These are phyloP conservation scores for Funneliformis mosseae DNA, from an alignment of 192 early-diverging fungal genomes.

Conservation along the genomic window DNA sequence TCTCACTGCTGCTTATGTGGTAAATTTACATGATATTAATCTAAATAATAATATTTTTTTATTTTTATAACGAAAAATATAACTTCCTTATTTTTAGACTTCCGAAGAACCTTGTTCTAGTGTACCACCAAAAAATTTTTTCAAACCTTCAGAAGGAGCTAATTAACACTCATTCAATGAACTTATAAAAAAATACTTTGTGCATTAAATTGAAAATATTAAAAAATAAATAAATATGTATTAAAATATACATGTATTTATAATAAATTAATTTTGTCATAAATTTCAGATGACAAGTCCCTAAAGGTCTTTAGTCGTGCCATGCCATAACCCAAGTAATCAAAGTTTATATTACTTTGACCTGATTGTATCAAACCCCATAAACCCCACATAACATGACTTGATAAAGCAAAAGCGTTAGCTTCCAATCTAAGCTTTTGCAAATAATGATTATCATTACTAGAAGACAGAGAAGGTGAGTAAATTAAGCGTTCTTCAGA, in stretches of 20 bases:
- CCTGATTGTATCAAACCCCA: slow-evolving; percentile 80
- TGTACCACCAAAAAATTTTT: slow-evolving; percentile 14
- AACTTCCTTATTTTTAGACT: slow-evolving; percentile 39
- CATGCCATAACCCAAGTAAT: slow-evolving; percentile 67
- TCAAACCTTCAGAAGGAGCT: not conserved
- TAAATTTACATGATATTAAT: slow-evolving; percentile 33
- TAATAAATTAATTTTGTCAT: not conserved
- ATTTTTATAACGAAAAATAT: not conserved
- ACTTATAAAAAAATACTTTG: not conserved
- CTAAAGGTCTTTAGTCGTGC: not conserved
- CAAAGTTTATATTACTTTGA: slow-evolving; percentile 78
- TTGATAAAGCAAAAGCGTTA: slow-evolving; percentile 48
- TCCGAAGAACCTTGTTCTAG: slow-evolving; percentile 37
- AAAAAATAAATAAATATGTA: no score
- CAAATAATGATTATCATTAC: not conserved
- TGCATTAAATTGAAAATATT: no score
- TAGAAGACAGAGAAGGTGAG: not conserved
- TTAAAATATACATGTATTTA: no score
- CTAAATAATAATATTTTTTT: not conserved
- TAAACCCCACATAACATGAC: slow-evolving; percentile 76
- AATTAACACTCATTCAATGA: no score
- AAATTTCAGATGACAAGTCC: not conserved
- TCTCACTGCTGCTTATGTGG: slow-evolving; percentile 73
- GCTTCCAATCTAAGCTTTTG: slow-evolving; percentile 41
- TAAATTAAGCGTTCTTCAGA: slow-evolving; percentile 6